Evolutionary conservation across 345 rosid genomes (phyloP), one percentile per base, ranked within the genome.

Genomic region (Hibiscus tridactylites): DNA sequence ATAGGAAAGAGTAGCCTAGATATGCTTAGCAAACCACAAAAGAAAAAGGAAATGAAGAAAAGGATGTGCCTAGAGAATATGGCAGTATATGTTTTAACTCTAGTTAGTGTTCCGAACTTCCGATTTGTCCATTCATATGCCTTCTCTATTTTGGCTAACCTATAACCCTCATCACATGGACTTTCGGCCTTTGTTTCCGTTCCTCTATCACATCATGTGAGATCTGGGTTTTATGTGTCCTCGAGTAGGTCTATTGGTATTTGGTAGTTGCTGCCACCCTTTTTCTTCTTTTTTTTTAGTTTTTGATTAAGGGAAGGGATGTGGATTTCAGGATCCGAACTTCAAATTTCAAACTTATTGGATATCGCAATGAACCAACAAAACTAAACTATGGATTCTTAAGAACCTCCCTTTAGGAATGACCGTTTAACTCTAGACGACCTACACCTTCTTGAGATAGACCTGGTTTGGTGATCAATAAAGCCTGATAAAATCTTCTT

Each of bases 101-200:
- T 29, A 12, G 37, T 13, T 46, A 24, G 37, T 44, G 69, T 42
- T 6, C 19, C 42, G 28, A 42, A 19, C 44, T 42, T 6, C 19
- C 42, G 28, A 42, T 39, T 58, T 9, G 8, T 39, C 7, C 24
- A 26, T 44, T 39, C 28, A 10, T 65, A 21, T 64, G 68, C 31
- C 52, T 65, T n/a, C 53, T 29, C 69, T 65, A 42, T n/a, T 42
- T 10, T 64, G 17, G 68, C 19, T 64, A 39, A 42, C 68, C 68
- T 42, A 39, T 11, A 19, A 19, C 5, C 50, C 9, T 15, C 29
- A 39, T 29, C 26, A 28, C 39, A 35, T 60, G 31, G 10, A 39
- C 44, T 39, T 39, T 39, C 10, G 9, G 31, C 61, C 61, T 56
- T 3, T 56, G 4, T 65, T 33, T 12, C 26, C 21, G 24, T 65